These are phyloP conservation scores for Fusarium sp. DNA, from an alignment of 2,329 filamentous ascomycete species.

Conservation along the genomic window DNA sequence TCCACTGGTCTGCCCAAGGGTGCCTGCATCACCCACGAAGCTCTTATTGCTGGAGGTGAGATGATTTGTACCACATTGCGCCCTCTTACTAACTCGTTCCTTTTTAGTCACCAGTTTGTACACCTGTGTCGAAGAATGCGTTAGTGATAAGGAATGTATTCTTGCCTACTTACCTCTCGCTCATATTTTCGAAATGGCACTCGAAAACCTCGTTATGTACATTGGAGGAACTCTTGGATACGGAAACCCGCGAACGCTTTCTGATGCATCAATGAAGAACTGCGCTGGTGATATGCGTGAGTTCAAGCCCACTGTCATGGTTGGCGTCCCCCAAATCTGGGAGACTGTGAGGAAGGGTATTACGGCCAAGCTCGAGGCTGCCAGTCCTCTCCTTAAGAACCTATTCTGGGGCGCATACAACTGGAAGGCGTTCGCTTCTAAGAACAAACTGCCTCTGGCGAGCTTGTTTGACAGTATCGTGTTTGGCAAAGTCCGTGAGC, in stretches of 20 bases:
- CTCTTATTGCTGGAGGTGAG: conserved; percentile 74
- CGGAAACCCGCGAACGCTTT: conserved; percentile 87
- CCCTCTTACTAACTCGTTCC: conserved; percentile 24
- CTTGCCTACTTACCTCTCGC: conserved; percentile 93
- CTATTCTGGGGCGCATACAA: conserved; percentile 77
- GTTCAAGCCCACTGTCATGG: conserved; percentile 85
- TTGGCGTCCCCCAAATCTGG: conserved; percentile 96
- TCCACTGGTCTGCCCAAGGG: conserved; percentile 91
- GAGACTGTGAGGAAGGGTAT: conserved; percentile 98
- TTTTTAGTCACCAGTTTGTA: conserved; percentile 76
- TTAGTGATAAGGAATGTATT: conserved; percentile 79
- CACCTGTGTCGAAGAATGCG: conserved; percentile 77
- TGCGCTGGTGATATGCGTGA: conserved; percentile 94
- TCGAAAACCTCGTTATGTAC: conserved; percentile 89
- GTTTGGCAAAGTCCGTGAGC: conserved; percentile 89
- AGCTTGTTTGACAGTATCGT: conserved; percentile 80
- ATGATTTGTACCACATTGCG: conserved; percentile 44
- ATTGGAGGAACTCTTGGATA: conserved; percentile 94
- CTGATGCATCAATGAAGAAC: conserved; percentile 85
- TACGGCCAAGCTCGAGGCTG: conserved; percentile 76
- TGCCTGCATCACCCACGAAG: conserved; percentile 81
- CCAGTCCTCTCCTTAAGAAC: conserved; percentile 73
- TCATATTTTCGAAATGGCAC: conserved; percentile 95
- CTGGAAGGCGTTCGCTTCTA: conserved; percentile 66
- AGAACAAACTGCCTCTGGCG: conserved; percentile 69